A percentile compares a stretch with the other conserved stretches of the same genome.
These are phyloP conservation scores for Microstegium vimineum DNA, from an alignment of 176 grass and related monocot genomes.

Conservation along the genomic window DNA sequence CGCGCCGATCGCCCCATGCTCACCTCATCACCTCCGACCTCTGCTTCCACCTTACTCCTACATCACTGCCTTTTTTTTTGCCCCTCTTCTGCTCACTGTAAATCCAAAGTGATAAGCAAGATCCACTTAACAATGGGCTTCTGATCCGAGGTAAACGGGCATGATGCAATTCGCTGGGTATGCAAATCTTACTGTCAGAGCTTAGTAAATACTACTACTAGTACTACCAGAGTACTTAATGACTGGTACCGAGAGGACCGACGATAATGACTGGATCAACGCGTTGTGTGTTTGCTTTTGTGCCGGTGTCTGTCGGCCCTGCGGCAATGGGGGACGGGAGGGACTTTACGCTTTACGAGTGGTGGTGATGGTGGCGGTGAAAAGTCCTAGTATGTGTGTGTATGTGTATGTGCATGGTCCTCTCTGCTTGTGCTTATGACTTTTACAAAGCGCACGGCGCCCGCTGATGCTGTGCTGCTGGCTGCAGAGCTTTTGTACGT, in stretches of 20 bases:
- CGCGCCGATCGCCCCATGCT: not conserved
- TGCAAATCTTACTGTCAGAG: not conserved
- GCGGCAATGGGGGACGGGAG: not conserved
- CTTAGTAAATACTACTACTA: not conserved
- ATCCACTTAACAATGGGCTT: too few species aligned
- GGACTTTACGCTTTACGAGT: constrained; percentile 20
- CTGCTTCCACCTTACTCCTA: too few species aligned
- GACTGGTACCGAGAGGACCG: not conserved
- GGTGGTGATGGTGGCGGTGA: not conserved
- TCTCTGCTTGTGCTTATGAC: not conserved
- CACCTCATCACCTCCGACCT: too few species aligned
- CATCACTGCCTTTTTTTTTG: too few species aligned
- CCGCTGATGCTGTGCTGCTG: not conserved
- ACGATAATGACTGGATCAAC: not conserved
- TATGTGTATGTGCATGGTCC: not conserved
- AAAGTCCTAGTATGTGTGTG: too few species aligned
- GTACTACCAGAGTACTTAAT: not conserved
- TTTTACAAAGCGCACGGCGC: constrained; percentile 24
- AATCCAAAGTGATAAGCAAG: too few species aligned
- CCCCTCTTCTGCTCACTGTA: too few species aligned
- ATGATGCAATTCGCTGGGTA: not conserved
- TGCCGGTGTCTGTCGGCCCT: not conserved
- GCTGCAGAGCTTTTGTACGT: not conserved
- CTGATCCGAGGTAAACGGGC: too few species aligned
- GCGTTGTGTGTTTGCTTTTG: not conserved